phyloP scores from a whole-genome alignment of 2,329 filamentous ascomycete genomes.

The Chaetothyriales sp. region DNA sequence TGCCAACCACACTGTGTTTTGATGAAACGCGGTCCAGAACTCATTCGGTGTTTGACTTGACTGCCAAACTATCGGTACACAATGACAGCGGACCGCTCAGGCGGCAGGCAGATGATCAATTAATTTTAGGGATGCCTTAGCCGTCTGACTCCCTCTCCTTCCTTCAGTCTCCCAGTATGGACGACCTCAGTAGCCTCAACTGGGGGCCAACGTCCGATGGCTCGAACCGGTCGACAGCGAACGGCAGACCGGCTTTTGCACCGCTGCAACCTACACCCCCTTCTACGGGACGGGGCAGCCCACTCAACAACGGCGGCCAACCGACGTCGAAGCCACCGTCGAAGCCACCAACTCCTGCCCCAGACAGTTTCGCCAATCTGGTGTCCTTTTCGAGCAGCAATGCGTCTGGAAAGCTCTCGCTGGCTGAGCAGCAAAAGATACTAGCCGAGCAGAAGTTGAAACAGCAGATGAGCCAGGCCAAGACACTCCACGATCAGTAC shows the following conservation, averaged over 20 bases:
- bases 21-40: no score
- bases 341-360: constrained; percentile 27
- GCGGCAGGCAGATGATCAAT: no score
- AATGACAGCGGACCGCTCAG: no score
- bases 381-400: constrained; percentile 41
- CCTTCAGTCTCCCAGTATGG: constrained; percentile 22
- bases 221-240: constrained; percentile 26
- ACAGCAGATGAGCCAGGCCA: constrained; percentile 60
- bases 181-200: constrained; percentile 32
- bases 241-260: constrained; percentile 21
- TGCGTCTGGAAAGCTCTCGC: constrained; percentile 44
- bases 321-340: constrained; percentile 21
- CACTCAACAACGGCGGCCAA: constrained; percentile 21
- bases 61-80: no score
- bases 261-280: constrained; percentile 24
- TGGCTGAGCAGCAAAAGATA: constrained; percentile 50
- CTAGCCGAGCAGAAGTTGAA: constrained; percentile 60
- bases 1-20: no score
- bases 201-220: constrained; percentile 26
- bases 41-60: no score
- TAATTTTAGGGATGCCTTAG: not conserved
- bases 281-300: constrained; percentile 30
- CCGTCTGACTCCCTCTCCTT: constrained; percentile 4
- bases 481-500: constrained; percentile 60
- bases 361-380: constrained; percentile 46